Percentiles rank a stretch among this genome's conserved stretches.
These are phyloP conservation scores for Leccinum disarticulatum DNA, from an alignment of 768 basidiomycete species.

Conservation along the genomic window DNA sequence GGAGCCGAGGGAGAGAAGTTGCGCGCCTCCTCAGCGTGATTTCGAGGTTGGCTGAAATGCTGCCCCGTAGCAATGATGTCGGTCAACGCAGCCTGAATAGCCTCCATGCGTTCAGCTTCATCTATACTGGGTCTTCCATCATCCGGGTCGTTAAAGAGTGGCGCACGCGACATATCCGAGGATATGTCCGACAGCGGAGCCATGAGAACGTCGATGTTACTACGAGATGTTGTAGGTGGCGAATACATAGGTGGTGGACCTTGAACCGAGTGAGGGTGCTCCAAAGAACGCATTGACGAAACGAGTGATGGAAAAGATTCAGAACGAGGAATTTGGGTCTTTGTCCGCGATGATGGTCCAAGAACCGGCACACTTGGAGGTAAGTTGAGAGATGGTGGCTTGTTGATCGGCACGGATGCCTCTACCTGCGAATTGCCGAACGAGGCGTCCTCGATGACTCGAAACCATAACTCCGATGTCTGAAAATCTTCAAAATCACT, in stretches of 20 bases:
- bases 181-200: slow-evolving; percentile 57
- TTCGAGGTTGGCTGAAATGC: slow-evolving; percentile 34
- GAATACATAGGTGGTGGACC: slow-evolving; percentile 16
- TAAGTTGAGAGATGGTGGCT: slow-evolving; percentile 9
- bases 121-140: slow-evolving; percentile 52
- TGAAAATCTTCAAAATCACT: slow-evolving; percentile 90
- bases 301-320: slow-evolving; percentile 38
- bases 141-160: slow-evolving; percentile 80
- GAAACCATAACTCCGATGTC: slow-evolving; percentile 89
- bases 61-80: slow-evolving; percentile 92
- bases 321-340: slow-evolving; percentile 30
- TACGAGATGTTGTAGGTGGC: slow-evolving; percentile 28
- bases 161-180: slow-evolving; percentile 60
- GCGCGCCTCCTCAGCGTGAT: slow-evolving; percentile 10
- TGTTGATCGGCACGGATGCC: background rate
- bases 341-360: slow-evolving; percentile 9
- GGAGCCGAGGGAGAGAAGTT: slow-evolving; percentile 5
- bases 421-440: slow-evolving; percentile 19
- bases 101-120: slow-evolving; percentile 87
- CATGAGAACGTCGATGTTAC: slow-evolving; percentile 81
- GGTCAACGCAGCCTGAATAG: slow-evolving; percentile 93
- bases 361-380: slow-evolving; percentile 6
- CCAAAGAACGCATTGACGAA: slow-evolving; percentile 12
- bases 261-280: slow-evolving; percentile 20
- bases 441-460: slow-evolving; percentile 74